These are phyloP conservation scores for Artemisia tridentata DNA, from an alignment of 129 eudicot genomes.

Conservation along the genomic window DNA sequence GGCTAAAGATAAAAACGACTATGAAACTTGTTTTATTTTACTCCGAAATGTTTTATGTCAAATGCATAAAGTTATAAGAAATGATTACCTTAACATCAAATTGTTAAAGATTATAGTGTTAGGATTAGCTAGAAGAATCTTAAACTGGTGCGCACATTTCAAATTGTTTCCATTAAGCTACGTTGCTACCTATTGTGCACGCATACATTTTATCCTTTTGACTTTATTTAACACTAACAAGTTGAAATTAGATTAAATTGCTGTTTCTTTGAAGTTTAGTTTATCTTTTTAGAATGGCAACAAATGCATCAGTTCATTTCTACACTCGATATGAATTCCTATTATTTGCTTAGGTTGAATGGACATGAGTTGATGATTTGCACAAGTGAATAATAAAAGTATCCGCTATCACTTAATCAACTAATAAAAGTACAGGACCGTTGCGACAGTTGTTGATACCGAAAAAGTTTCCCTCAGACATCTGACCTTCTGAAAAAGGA, in stretches of 20 bases:
- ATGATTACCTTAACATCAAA: not conserved
- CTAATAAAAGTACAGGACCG: too few relatives aligned
- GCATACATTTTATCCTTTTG: constrained; percentile 12
- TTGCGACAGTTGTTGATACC: too few relatives aligned
- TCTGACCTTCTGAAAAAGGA: too few relatives aligned
- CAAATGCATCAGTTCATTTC: not conserved
- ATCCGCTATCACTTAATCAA: too few relatives aligned
- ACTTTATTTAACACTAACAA: not conserved
- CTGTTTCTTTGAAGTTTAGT: not conserved
- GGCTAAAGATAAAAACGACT: too few relatives aligned
- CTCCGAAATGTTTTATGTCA: not conserved
- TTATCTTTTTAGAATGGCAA: not conserved
- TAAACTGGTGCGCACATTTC: constrained; percentile 19
- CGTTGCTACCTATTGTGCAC: constrained; percentile 19
- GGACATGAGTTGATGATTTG: too few relatives aligned
- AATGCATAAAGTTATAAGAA: not conserved
- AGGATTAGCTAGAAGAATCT: constrained; percentile 25
- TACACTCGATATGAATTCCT: too few relatives aligned
- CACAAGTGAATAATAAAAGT: too few relatives aligned
- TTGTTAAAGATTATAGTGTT: not conserved
- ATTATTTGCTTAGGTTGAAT: too few relatives aligned
- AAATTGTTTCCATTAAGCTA: constrained; percentile 29
- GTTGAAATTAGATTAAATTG: not conserved
- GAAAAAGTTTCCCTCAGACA: too few relatives aligned
- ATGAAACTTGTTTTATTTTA: too few relatives aligned